phyloP scores from a whole-genome alignment of 163 green algal species.

The Picocystis sp. region DNA sequence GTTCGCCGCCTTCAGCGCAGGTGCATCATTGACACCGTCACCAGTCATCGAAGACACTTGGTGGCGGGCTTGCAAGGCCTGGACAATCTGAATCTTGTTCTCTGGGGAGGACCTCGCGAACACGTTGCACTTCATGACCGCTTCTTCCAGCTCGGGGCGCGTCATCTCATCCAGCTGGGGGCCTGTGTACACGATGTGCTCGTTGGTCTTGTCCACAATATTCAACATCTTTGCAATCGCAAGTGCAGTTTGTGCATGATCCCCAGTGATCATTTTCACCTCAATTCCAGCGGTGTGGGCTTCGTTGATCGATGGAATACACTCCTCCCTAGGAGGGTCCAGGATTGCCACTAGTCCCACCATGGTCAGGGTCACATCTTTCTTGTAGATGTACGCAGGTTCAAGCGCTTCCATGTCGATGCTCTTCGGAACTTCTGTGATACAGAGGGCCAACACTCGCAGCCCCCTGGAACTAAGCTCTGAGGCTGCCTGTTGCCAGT shows the following conservation, averaged over 20 bases:
- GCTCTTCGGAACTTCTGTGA: no score
- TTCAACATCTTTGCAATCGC: slow-evolving; percentile 30
- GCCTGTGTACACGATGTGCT: slow-evolving; percentile 12
- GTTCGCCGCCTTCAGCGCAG: slow-evolving; percentile 67
- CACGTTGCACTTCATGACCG: slow-evolving; percentile 11
- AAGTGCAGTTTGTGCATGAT: slow-evolving; percentile 45
- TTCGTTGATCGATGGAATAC: slow-evolving; percentile 28
- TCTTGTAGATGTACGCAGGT: slow-evolving; percentile 39
- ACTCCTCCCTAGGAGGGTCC: slow-evolving; percentile 49
- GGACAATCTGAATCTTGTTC: not conserved
- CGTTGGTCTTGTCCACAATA: slow-evolving; percentile 43
- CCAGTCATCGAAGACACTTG: slow-evolving; percentile 50
- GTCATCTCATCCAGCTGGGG: not conserved
- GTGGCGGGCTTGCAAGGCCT: slow-evolving; percentile 10
- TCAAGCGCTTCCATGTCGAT: no score
- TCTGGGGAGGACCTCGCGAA: slow-evolving; percentile 1
- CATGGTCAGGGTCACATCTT: slow-evolving; percentile 31
- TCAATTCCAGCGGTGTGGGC: slow-evolving; percentile 38
- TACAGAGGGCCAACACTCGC: no score
- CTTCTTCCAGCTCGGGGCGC: slow-evolving; percentile 18
- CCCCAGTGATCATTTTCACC: slow-evolving; percentile 61
- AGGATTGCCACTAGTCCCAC: slow-evolving; percentile 52
- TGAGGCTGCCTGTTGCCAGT: no score
- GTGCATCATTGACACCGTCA: slow-evolving; percentile 83
- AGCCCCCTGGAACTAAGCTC: no score